Percentiles rank a stretch among this genome's conserved stretches.
Evolutionary conservation across 768 basidiomycete genomes (phyloP).

Genomic region (Clitopilus passeckerianus): DNA sequence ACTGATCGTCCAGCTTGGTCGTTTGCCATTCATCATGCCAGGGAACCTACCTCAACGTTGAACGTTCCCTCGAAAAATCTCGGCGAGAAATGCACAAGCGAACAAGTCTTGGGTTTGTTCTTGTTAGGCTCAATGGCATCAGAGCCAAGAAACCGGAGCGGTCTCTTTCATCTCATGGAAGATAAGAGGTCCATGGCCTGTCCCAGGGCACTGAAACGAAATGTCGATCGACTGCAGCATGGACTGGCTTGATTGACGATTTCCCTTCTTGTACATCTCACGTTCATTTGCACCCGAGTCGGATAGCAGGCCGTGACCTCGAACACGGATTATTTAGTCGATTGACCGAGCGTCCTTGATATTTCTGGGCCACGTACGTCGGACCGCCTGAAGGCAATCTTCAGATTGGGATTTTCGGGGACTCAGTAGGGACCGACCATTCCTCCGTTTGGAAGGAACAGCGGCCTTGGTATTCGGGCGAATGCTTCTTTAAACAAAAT

Average conservation of each 20-base stretch:
- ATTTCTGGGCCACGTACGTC: neutral
- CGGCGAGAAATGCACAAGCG: neutral
- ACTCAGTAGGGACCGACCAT: neutral
- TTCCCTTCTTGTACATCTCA: neutral
- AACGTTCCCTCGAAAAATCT: neutral
- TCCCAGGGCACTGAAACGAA: neutral
- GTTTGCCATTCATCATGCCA: neutral
- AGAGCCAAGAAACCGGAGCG: neutral
- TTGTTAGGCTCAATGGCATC: neutral
- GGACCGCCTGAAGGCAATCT: neutral
- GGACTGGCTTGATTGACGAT: neutral
- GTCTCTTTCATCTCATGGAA: neutral
- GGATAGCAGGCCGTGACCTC: neutral
- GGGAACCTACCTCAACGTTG: neutral
- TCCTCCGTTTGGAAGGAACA: neutral
- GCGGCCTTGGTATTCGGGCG: neutral
- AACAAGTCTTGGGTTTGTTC: neutral
- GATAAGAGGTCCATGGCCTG: neutral
- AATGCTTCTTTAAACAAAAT: neutral
- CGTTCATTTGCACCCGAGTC: neutral
- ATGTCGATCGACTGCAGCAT: neutral
- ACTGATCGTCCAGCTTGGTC: neutral
- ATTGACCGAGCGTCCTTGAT: neutral
- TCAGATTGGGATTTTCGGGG: conserved; percentile 1
- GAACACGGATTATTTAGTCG: neutral